Base-by-base conservation (phyloP, 148 eudicot genomes). In the Hydrangea macrophylla region DNA sequence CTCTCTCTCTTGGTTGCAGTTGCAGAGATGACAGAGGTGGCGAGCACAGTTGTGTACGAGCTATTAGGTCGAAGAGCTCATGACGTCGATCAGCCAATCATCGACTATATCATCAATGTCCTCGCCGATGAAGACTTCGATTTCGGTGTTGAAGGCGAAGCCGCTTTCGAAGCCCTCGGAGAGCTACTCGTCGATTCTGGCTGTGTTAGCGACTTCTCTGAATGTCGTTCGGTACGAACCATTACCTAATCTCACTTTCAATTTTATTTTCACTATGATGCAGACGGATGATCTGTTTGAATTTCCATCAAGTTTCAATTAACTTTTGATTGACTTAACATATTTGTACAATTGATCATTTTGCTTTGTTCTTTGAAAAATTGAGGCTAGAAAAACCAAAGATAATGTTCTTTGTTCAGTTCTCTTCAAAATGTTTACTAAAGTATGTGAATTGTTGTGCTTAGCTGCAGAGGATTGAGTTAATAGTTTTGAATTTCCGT, bases 61-160 rank as follows among this genome's bases (percentile, higher is more conserved):
- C 96, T 95, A 27, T 53, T 95, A 27, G 97, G 99, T 4, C 85
- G 30, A 17, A 70, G 83, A 25, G 70, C 81, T 2, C 72, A 71
- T 0, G 99, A 95, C 42, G 73, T 95, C 0, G 99, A 95, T 79
- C 70, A 91, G 65, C 99, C 97, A 5, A 95, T 95, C 40, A 71
- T 91, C 51, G 93, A 87, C 23, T 95, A 95, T 75, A 83, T 95
- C 77, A 64, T 95, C 62, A 95, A 91, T 51, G 99, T 95, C 64
- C 97, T 95, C 80, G 99, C 94, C 68, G 99, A 95, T 53, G 99
- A 95, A 22, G 99, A 95, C 68, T 95, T 95, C 76, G 99, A 95
- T 82, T 91, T 95, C 79, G 99, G 97, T 35, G 73, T 33, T 54
- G 94, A 89, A 17, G 99, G 99, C 10, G 94, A 89, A 48, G 97